Evolutionary conservation across 192 early-diverging fungal species (phyloP), one percentile per base, ranked within the genome.

Genomic region (Coemansia sp.): DNA sequence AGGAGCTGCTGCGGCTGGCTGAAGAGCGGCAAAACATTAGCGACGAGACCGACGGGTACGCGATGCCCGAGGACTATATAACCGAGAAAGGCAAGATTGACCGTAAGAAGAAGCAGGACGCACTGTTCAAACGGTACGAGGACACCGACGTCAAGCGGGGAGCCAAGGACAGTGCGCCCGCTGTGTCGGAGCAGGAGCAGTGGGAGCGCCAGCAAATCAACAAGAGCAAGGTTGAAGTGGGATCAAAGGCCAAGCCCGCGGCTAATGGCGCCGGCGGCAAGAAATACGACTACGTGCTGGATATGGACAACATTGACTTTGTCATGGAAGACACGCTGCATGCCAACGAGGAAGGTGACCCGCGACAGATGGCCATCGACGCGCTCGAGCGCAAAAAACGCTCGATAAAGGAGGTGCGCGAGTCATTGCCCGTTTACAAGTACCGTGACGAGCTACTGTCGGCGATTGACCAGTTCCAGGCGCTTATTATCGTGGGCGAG

Each of bases 51-150:
- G 92, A 93, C 54, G 93, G 84, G 15, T 99, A 97, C 48, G 65
- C 78, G 36, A 87, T 92, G 85, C 90, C 88, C 5, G 89, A 90
- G 62, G 94, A 97, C 67, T 98, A 97, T 60, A 95, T 98, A 48
- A 96, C 93, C 0, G 94, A 97, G 58, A 96, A 96, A 69, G 96
- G 96, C 49, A 95, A 97, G 56, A 85, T 98, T 38, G 93, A 99
- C 64, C 87, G 90, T 31, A 93, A 94, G 48, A 95, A 91, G 71
- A 90, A 93, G 52, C 87, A 94, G 29, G 79, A 83, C 5, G 92
- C 85, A 8, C 74, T 99, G 8, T 95, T 94, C 70, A 75, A 79
- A 63, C 79, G 94, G 22, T 99, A 99, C 68, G 85, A 93, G 73
- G 82, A 47, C 23, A 15, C 84, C 20, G 22, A n/a, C 29, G 29